These are phyloP conservation scores for Nothomitra cinnamomea DNA, from an alignment of 2,329 filamentous ascomycete species.

Conservation along the genomic window DNA sequence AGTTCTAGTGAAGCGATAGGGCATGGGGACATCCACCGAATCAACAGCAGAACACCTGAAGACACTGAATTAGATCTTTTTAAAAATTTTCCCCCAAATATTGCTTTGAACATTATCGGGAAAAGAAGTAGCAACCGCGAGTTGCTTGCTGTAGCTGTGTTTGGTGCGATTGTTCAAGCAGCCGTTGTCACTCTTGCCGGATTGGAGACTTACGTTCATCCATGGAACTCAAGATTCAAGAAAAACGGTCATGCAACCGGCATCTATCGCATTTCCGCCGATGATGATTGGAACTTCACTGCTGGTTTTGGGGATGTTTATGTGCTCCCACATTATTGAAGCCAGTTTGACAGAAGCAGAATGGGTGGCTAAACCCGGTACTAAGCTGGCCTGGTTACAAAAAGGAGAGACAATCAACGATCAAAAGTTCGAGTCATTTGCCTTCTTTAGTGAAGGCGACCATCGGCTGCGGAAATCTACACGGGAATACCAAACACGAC, in stretches of 20 bases:
- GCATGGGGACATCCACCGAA: too few relatives aligned
- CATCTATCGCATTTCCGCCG: background rate
- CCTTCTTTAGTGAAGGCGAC: slow-evolving; percentile 8
- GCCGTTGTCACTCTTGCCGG: too few relatives aligned
- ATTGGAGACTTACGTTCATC: background rate
- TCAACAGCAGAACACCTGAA: too few relatives aligned
- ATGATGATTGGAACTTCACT: background rate
- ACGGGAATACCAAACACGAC: background rate
- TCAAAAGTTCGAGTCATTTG: slow-evolving; percentile 12
- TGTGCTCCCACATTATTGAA: background rate
- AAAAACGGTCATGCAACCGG: background rate
- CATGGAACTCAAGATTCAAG: background rate
- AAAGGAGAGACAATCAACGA: slow-evolving; percentile 10
- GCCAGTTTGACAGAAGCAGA: background rate
- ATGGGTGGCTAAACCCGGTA: background rate
- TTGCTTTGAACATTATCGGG: too few relatives aligned
- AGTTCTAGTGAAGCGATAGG: too few relatives aligned
- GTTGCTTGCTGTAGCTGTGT: too few relatives aligned
- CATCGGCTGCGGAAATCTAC: background rate
- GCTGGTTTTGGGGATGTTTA: background rate
- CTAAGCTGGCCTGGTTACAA: slow-evolving; percentile 12
- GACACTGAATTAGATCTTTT: too few relatives aligned
- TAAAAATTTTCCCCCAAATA: too few relatives aligned
- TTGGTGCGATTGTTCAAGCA: too few relatives aligned
- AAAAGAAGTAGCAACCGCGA: too few relatives aligned